A percentile compares a stretch with the other conserved stretches of the same genome.
Evolutionary conservation across 2,329 filamentous ascomycete genomes (phyloP).

Genomic region (Tolypocladium album): DNA sequence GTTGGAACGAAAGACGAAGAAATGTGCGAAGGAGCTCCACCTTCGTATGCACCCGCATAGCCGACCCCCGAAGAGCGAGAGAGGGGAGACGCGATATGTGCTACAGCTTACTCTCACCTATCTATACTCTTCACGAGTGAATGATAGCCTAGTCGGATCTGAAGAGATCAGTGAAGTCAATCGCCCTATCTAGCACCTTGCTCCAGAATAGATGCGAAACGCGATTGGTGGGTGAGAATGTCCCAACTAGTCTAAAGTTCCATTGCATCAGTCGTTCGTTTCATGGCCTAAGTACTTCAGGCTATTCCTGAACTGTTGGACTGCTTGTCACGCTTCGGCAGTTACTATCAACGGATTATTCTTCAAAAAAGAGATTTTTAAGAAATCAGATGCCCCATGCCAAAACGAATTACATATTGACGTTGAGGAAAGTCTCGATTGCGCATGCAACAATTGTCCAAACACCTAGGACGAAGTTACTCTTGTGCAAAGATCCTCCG

Average conservation of each 20-base stretch:
- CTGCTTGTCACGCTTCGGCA: no score
- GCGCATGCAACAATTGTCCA: slow-evolving; percentile 10
- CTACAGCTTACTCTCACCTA: no score
- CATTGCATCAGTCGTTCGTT: no score
- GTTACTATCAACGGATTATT: neutral
- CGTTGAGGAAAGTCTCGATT: slow-evolving; percentile 8
- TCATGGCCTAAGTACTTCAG: no score
- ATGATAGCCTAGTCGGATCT: neutral
- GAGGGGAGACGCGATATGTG: neutral
- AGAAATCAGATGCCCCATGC: neutral
- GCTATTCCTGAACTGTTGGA: no score
- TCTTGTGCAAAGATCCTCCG: slow-evolving; percentile 9
- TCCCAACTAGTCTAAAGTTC: neutral
- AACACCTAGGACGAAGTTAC: slow-evolving; percentile 10
- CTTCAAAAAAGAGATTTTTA: no score
- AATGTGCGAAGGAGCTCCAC: neutral
- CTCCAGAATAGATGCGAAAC: no score
- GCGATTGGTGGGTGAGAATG: neutral
- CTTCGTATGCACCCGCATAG: neutral
- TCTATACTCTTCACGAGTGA: neutral
- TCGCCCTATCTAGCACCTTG: neutral
- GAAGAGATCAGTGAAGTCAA: neutral
- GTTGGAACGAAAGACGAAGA: neutral
- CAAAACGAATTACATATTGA: neutral
- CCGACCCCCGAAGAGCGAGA: neutral